These are phyloP conservation scores for Citrus sp. DNA, from an alignment of 345 rosid genomes.

Conservation along the genomic window DNA sequence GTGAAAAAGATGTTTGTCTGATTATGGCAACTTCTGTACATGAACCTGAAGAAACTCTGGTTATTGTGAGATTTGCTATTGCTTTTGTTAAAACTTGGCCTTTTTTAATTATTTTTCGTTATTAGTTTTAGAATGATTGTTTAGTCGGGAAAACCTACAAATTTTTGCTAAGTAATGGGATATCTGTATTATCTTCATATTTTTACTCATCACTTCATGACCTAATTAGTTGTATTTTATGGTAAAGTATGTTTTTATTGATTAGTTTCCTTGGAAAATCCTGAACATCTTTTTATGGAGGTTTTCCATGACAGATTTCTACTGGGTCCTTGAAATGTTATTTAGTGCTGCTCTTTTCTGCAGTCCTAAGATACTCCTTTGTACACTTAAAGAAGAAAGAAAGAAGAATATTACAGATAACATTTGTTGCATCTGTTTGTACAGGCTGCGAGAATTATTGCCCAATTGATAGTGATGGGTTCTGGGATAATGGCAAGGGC, in stretches of 20 bases:
- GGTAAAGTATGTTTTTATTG: not conserved
- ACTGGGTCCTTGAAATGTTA: not conserved
- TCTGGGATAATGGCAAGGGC: constrained; percentile 66
- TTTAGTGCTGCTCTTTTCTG: not conserved
- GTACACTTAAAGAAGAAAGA: not conserved
- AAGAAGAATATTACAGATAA: not conserved
- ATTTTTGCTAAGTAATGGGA: not conserved
- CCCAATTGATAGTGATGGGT: constrained; percentile 68
- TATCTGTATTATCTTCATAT: not conserved
- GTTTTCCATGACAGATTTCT: not conserved
- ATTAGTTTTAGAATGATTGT: not conserved
- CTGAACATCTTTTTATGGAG: not conserved
- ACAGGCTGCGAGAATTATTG: constrained; percentile 74
- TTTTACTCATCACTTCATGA: not conserved
- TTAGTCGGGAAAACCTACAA: not conserved
- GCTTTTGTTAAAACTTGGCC: not conserved
- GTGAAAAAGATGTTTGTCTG: not conserved
- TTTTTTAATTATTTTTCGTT: not conserved
- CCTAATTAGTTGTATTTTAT: not conserved
- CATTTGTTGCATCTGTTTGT: constrained; percentile 3
- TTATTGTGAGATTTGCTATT: not conserved
- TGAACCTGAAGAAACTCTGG: not conserved
- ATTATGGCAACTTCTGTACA: not conserved
- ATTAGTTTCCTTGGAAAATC: not conserved
- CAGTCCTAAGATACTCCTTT: not conserved